These are phyloP conservation scores for Coprinopsis cinerea DNA, from an alignment of 768 basidiomycete genomes.

Conservation along the genomic window DNA sequence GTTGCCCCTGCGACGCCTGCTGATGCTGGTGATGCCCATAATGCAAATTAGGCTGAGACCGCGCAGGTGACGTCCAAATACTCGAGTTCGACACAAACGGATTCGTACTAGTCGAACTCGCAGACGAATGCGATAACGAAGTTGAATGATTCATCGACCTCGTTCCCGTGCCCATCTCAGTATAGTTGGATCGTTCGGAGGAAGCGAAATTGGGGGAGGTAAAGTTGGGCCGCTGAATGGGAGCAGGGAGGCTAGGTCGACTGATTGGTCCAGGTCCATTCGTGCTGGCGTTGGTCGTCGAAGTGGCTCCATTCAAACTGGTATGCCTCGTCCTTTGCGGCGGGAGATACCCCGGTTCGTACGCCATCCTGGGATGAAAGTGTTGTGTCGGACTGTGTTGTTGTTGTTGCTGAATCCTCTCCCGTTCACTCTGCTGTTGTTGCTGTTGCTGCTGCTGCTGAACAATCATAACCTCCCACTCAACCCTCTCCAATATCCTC, in stretches of 20 bases:
- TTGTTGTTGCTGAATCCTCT: too few relatives aligned
- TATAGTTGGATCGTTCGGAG: too few relatives aligned
- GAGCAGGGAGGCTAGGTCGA: conserved; percentile 1
- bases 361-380: too few relatives aligned
- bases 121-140: not conserved
- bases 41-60: too few relatives aligned
- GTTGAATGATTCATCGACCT: not conserved
- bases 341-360: not conserved
- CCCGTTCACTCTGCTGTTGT: too few relatives aligned
- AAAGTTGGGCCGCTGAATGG: conserved; percentile 5
- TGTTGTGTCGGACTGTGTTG: too few relatives aligned
- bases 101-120: too few relatives aligned
- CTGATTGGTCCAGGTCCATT: conserved; percentile 1
- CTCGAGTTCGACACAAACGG: not conserved
- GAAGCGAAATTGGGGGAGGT: conserved; percentile 2
- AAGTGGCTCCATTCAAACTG: not conserved
- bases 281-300: not conserved
- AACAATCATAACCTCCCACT: not conserved
- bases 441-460: too few relatives aligned
- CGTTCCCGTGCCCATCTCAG: too few relatives aligned
- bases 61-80: not conserved
- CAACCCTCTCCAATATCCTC: conserved; percentile 20
- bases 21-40: too few relatives aligned
- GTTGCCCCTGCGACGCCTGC: too few relatives aligned
- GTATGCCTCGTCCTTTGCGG: not conserved